Evolutionary conservation across 2,329 filamentous ascomycete species (phyloP).

Genomic region (Aspergillus sergii): DNA sequence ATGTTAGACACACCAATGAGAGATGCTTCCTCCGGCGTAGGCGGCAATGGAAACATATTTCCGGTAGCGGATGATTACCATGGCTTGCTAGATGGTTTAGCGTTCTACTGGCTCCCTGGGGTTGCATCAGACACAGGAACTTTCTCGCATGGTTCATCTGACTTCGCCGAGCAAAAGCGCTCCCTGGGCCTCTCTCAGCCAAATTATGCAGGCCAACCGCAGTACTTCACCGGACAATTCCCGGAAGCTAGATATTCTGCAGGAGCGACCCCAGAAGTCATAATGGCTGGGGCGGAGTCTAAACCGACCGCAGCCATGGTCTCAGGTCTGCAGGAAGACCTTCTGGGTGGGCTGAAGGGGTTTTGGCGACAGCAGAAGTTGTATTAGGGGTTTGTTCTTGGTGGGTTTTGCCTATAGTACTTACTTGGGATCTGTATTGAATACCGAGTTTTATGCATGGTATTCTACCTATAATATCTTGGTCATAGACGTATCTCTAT

Average conservation of each 20-base stretch:
- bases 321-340: background rate
- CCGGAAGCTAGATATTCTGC: background rate
- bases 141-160: background rate
- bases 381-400: conserved; percentile 21
- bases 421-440: background rate
- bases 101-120: background rate
- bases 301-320: background rate
- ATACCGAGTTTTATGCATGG: background rate
- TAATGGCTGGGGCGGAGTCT: background rate
- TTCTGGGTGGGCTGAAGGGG: conserved; percentile 1
- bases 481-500: background rate
- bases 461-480: background rate
- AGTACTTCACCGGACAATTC: background rate
- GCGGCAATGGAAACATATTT: background rate
- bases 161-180: background rate
- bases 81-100: background rate
- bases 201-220: background rate
- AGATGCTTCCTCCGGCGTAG: background rate
- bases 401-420: background rate
- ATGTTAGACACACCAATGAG: background rate
- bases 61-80: background rate
- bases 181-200: background rate
- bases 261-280: background rate
- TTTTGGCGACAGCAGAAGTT: conserved; percentile 30
- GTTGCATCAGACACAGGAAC: background rate